Evolutionary conservation across 1,139 yeast genomes (phyloP), one percentile per base, ranked within the genome.

Genomic region (Pichia sp.): DNA sequence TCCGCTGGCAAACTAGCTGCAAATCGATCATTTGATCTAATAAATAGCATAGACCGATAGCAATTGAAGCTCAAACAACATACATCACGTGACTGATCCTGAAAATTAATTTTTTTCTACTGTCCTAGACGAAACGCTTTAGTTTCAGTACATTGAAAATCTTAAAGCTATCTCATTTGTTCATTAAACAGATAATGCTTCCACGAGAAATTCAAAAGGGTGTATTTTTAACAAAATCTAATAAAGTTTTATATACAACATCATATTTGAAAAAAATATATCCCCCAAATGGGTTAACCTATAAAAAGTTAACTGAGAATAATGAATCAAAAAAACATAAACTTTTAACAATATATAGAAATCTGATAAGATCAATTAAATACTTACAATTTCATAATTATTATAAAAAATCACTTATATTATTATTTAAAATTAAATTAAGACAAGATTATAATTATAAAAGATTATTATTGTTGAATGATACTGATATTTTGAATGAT

Each of bases 401-500:
- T 32, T 45, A 39, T 23, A 46, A 49, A 20, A 23, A 37, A 4
- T n/a, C 50, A 11, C 49, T 54, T 7, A 29, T 20, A 7, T 32
- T 41, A 3, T 45, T 52, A 23, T 36, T 59, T 4, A 56, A 56
- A 43, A 42, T 55, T 3, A 44, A 56, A 40, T 49, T 59, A 23
- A 40, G 51, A 20, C 61, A 60, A 36, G 60, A 61, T 37, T 58
- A 57, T 39, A 48, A 47, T 7, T 36, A 45, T 8, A 48, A 57
- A 39, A 44, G 59, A 42, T 43, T 39, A 3, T 20, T 43, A 2
- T 27, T 55, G 3, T 46, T 56, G 4, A 20, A 26, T 24, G 18
- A 25, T 8, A 40, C 42, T 4, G 24, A 7, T 5, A 22, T 45
- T 1, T 15, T 22, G 11, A 22, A 22, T 37, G 38, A 47, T n/a